These are phyloP conservation scores for Phytopythium litorale DNA, from an alignment of 352 stramenopile species.

Conservation along the genomic window DNA sequence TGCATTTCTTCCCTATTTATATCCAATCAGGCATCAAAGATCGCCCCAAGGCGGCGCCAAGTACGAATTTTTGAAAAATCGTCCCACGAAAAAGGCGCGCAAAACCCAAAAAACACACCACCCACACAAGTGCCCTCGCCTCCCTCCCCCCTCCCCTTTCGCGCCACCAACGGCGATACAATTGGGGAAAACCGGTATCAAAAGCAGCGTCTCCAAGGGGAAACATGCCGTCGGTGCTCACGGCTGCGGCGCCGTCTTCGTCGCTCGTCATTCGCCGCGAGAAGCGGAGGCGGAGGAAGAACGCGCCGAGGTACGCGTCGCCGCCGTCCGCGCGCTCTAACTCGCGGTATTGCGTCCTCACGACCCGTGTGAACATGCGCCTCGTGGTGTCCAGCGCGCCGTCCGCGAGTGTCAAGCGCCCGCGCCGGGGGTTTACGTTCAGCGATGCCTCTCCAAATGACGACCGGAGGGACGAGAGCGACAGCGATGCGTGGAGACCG, in stretches of 20 bases:
- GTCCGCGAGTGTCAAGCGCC: conserved; percentile 11
- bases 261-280: conserved; percentile 61
- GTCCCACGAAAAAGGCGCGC: too few species aligned
- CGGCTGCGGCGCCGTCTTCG: conserved; percentile 23
- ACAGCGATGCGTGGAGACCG: conserved; percentile 22
- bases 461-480: conserved; percentile 19
- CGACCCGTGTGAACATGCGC: neutral
- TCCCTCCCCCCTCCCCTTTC: neutral
- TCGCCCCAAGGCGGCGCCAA: neutral
- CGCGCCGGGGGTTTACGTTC: conserved; percentile 60
- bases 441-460: conserved; percentile 23
- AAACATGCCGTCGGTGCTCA: conserved; percentile 5
- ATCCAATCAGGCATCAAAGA: neutral
- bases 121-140: neutral
- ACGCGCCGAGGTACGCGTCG: conserved; percentile 21
- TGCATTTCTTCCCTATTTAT: neutral
- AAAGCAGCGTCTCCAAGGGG: neutral
- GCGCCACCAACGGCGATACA: neutral
- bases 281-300: conserved; percentile 45
- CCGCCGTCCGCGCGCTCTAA: neutral
- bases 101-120: conserved; percentile 3
- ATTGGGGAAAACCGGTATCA: conserved; percentile 1
- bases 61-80: conserved; percentile 6
- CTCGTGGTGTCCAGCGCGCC: neutral
- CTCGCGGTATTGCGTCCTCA: neutral